Evolutionary conservation across 2,329 filamentous ascomycete species (phyloP).

Genomic region (Hypocreales sp.): DNA sequence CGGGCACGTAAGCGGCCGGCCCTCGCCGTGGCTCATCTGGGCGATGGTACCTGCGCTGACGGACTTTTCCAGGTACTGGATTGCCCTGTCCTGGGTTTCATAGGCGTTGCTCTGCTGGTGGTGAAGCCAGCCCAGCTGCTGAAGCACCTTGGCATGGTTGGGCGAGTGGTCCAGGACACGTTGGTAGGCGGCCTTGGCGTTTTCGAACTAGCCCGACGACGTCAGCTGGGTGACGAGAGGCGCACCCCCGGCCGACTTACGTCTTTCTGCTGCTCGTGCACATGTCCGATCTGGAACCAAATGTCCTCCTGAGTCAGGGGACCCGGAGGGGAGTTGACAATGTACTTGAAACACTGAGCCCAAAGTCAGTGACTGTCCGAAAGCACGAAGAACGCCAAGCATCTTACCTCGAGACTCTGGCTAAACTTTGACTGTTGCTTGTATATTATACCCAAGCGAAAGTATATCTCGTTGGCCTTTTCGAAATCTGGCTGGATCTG

Average conservation of each 20-base stretch:
- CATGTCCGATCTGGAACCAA: constrained; percentile 98
- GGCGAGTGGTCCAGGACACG: constrained; percentile 89
- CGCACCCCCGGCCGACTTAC: constrained; percentile 49
- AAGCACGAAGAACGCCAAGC: no score
- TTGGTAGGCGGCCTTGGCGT: constrained; percentile 81
- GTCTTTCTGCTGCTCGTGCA: constrained; percentile 97
- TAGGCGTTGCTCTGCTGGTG: constrained; percentile 91
- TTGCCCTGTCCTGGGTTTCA: constrained; percentile 84
- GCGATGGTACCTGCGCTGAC: constrained; percentile 65
- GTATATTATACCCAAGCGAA: constrained; percentile 97
- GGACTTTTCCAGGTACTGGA: constrained; percentile 94
- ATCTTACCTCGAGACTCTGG: constrained; percentile 73
- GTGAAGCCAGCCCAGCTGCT: constrained; percentile 94
- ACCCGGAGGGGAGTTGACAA: constrained; percentile 80
- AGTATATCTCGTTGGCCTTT: constrained; percentile 98
- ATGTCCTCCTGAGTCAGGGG: constrained; percentile 95
- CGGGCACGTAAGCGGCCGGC: constrained; percentile 10
- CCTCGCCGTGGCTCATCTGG: no score
- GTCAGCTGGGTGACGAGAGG: constrained; percentile 18
- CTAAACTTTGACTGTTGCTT: constrained; percentile 93
- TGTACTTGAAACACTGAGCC: constrained; percentile 97
- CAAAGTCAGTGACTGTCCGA: no score
- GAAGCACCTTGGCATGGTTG: constrained; percentile 92
- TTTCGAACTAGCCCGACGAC: constrained; percentile 60
- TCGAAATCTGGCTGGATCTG: constrained; percentile 95